Percentiles rank a stretch among this genome's conserved stretches.
phyloP scores from a whole-genome alignment of 1,284 basidiomycete genomes.

The Volvariella surrecta region DNA sequence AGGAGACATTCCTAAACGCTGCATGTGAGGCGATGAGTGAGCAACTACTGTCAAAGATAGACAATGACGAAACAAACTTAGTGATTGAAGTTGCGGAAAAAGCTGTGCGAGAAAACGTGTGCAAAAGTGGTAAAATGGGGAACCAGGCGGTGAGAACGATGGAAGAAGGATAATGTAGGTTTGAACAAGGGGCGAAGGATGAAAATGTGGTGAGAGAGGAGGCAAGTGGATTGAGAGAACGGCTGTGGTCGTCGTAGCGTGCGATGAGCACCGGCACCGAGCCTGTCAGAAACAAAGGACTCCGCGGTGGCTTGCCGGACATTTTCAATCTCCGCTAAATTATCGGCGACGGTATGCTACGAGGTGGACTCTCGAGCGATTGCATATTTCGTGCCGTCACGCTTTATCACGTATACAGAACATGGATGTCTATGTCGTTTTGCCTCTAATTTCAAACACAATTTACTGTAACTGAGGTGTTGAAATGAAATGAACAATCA shows the following conservation, averaged over 20 bases:
- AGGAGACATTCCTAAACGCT: constrained; percentile 34
- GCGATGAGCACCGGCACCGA: constrained; percentile 23
- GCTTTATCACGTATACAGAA: no score
- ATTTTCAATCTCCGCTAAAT: constrained; percentile 1
- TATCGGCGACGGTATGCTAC: no score
- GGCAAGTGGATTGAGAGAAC: constrained; percentile 12
- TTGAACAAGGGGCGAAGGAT: constrained; percentile 1
- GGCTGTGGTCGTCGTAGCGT: constrained; percentile 19
- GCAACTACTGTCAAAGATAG: constrained; percentile 8
- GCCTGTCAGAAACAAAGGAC: constrained; percentile 16
- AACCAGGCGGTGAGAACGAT: constrained; percentile 8
- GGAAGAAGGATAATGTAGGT: constrained; percentile 7
- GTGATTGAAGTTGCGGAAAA: constrained; percentile 12
- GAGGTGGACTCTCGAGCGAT: no score
- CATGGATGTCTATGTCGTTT: no score
- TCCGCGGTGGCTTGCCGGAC: constrained; percentile 13
- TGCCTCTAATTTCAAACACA: no score
- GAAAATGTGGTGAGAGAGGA: constrained; percentile 4
- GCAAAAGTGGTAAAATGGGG: background rate
- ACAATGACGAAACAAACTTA: constrained; percentile 20
- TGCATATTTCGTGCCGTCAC: no score
- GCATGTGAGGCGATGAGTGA: constrained; percentile 12
- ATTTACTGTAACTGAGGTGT: no score
- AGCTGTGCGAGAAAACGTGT: constrained; percentile 5
- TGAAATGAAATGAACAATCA: no score